Evolutionary conservation across 75 land plant genomes (phyloP), one percentile per base, ranked within the genome.

Genomic region (Adiantum capillusveneris): DNA sequence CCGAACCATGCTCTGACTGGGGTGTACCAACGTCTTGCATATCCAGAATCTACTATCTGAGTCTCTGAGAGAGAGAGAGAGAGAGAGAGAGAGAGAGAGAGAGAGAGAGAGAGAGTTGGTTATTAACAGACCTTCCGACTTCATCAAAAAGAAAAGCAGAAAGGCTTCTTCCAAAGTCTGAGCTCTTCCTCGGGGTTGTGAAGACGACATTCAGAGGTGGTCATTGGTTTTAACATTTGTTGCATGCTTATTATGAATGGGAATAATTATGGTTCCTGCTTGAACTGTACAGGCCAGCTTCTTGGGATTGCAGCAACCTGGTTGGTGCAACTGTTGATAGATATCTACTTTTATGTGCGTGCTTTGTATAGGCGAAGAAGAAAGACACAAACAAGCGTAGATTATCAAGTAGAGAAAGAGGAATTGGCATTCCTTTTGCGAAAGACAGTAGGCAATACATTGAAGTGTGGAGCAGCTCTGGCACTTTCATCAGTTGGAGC

Each of bases 401-500:
- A 45, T 37, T 72, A 65, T 50, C 18, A 51, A 17, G 66, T 64
- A 28, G 66, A 75, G 44, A 65, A 17, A 26, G 53, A 56, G 17
- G 72, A 78, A 48, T 43, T 70, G 58, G 54, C 76, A 6, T 64
- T 55, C 50, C 70, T 82, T 24, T 51, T 75, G 56, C 79, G 64
- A 64, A 91, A 81, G 48, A 39, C 75, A 58, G 52, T 50, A 54
- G 71, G 69, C 20, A 64, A 81, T 58, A 82, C 87, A 2, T 30
- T 88, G 21, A 85, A 79, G 68, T 84, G 93, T 63, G 42, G 81
- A 59, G 64, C 90, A 31, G 85, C 98, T 1, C 71, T 88, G 26
- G 31, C 81, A 26, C 78, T 80, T 65, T 95, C 90, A 44, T 85
- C 98, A 17, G 64, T 88, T 70, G 89, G 98, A 65, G 98, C 98